Evolutionary conservation across 148 eudicot genomes (phyloP).

Genomic region (Nepenthes gracilis): DNA sequence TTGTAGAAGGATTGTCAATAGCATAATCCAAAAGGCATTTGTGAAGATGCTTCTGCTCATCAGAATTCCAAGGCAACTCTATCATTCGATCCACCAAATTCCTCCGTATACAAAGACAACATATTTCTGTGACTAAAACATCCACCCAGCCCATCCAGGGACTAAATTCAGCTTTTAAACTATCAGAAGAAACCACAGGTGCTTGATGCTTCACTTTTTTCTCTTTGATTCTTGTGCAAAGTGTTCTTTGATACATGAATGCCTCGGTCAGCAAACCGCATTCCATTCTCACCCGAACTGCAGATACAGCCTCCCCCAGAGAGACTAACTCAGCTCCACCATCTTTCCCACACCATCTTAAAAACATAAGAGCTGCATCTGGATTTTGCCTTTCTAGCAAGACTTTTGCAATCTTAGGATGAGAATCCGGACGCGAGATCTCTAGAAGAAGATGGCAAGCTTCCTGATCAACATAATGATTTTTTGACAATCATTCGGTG

Average conservation of each 20-base stretch:
- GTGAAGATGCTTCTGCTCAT: slow-evolving; percentile 78
- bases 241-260: slow-evolving; percentile 80
- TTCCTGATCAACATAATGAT: slow-evolving; percentile 41
- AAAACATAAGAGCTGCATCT: slow-evolving; percentile 93
- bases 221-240: slow-evolving; percentile 63
- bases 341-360: slow-evolving; percentile 89
- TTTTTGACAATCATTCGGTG: background rate
- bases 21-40: slow-evolving; percentile 71
- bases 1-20: slow-evolving; percentile 36
- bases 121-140: slow-evolving; percentile 75
- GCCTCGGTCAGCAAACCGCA: slow-evolving; percentile 90
- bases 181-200: slow-evolving; percentile 20
- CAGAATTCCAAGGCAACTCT: slow-evolving; percentile 85
- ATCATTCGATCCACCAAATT: slow-evolving; percentile 72
- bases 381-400: slow-evolving; percentile 77
- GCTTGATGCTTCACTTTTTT: slow-evolving; percentile 35
- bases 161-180: slow-evolving; percentile 27
- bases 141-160: slow-evolving; percentile 68
- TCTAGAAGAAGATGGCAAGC: slow-evolving; percentile 84
- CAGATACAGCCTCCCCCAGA: slow-evolving; percentile 75
- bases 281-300: slow-evolving; percentile 78
- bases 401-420: slow-evolving; percentile 88
- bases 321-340: slow-evolving; percentile 49
- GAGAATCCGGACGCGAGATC: slow-evolving; percentile 74
- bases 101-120: slow-evolving; percentile 72